Evolutionary conservation across 2,329 filamentous ascomycete species (phyloP), one percentile per base, ranked within the genome.

Genomic region (Penicillium sclerotiorum): DNA sequence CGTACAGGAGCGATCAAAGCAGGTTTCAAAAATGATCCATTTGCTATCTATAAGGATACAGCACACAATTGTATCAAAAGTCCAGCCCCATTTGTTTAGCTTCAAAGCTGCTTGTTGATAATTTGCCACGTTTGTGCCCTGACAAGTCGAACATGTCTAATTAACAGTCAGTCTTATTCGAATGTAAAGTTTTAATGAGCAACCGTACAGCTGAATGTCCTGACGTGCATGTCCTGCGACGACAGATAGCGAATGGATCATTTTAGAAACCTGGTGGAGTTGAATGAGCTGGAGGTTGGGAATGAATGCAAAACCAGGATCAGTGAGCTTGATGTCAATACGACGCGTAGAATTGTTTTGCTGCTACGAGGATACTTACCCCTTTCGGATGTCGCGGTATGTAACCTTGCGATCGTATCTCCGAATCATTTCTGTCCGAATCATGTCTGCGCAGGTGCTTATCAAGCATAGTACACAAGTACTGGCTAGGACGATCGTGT

Each of bases 1-100:
- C 35, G 15, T 15, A 9, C 6, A 38, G 35, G 35, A 5, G 35
- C 42, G 18, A 38, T 3, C 21, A 39, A 33, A 32, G 35, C 35
- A 51, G 49, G 43, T 47, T 51, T 51, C 37, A 51, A 51, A 47
- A 38, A 47, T 51, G 30, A 47, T 51, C 30, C 38, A 51, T 51
- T 51, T 51, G 36, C 21, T 33, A 32, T 22, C 36, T 46, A 50
- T 15, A 7, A 8, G 7, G 17, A 15, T 22, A 38, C 35, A 12
- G 8, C 7, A 38, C 35, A 38, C 8, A 8, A 38, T 38, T 15
- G 35, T 38, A 38, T 22, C 35, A 38, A 38, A 38, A 38, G 35
- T 20, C 21, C 12, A 22, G 17, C 15, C 15, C 20, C 35, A 7
- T 6, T 8, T 17, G 7, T 38, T 38, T 27, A 11, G 25, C 25